Conservation (phyloP, 2,329 filamentous ascomycete species). For the Cytospora chrysosperma region DNA sequence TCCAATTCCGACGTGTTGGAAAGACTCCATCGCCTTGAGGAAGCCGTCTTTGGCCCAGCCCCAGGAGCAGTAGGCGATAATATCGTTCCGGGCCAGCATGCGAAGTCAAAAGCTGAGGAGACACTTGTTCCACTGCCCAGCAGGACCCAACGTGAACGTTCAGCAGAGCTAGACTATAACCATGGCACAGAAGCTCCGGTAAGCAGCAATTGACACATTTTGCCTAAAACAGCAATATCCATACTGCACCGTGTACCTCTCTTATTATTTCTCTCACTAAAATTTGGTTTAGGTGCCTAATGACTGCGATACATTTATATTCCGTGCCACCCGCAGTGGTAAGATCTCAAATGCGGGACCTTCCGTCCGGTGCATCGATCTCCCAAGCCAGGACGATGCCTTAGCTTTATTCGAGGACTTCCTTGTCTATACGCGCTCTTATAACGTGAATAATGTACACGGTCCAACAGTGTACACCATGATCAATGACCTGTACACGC, state of each 20-base stretch:
- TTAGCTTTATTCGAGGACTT: slow-evolving; percentile 32
- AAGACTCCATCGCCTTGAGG: slow-evolving; percentile 30
- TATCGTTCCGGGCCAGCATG: neutral
- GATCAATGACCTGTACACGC: slow-evolving; percentile 27
- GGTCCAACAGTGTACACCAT: slow-evolving; percentile 26
- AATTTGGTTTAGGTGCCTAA: slow-evolving; percentile 1
- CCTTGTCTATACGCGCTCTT: slow-evolving; percentile 28
- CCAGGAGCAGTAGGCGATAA: neutral
- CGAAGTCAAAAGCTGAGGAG: neutral
- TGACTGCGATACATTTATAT: slow-evolving; percentile 12
- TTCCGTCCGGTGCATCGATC: slow-evolving; percentile 5
- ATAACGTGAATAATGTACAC: slow-evolving; percentile 24
- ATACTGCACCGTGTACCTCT: neutral
- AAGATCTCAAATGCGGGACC: neutral
- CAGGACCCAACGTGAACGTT: neutral
- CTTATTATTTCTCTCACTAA: neutral
- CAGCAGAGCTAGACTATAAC: slow-evolving; percentile 19
- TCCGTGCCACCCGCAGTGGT: slow-evolving; percentile 3
- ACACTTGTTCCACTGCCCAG: neutral
- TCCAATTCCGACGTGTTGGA: slow-evolving; percentile 25
- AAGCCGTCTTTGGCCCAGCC: slow-evolving; percentile 29
- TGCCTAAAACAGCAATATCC: neutral
- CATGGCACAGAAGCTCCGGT: slow-evolving; percentile 2
- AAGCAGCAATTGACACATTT: neutral
- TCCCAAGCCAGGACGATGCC: slow-evolving; percentile 26